These are phyloP conservation scores for Arabis alpina DNA, from an alignment of 345 rosid species.

Conservation along the genomic window DNA sequence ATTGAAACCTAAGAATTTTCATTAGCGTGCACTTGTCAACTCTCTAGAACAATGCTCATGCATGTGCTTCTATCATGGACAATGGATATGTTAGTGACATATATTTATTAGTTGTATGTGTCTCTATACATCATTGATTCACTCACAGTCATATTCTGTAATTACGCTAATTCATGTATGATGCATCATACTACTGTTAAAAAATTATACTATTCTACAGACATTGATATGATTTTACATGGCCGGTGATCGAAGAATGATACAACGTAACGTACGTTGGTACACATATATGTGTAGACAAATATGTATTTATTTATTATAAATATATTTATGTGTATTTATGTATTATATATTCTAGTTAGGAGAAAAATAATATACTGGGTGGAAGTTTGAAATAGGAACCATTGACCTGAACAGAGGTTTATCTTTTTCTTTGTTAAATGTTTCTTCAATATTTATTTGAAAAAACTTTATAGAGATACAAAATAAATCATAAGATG, in stretches of 20 bases:
- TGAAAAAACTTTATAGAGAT: too few species aligned
- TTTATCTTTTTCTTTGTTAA: too few species aligned
- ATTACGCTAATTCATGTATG: slow-evolving; percentile 9
- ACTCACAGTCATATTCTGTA: background rate
- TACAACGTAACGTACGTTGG: slow-evolving; percentile 23
- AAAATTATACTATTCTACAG: background rate
- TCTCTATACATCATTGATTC: slow-evolving; percentile 20
- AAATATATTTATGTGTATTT: too few species aligned
- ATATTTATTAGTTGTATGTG: background rate
- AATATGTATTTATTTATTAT: background rate
- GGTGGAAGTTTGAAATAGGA: too few species aligned
- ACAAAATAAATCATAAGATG: too few species aligned
- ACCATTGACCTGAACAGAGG: too few species aligned
- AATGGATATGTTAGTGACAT: background rate
- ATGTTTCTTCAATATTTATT: too few species aligned
- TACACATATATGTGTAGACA: slow-evolving; percentile 17
- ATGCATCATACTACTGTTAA: background rate
- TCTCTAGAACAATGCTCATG: slow-evolving; percentile 19
- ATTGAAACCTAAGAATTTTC: slow-evolving; percentile 2
- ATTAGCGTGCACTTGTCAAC: slow-evolving; percentile 17
- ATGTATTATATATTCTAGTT: too few species aligned
- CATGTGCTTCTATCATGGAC: slow-evolving; percentile 23
- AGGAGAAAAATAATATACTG: too few species aligned
- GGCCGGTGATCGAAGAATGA: slow-evolving; percentile 15
- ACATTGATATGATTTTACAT: background rate